Evolutionary conservation across 2,329 filamentous ascomycete species (phyloP), one percentile per base, ranked within the genome.

Genomic region (Pseudonectria foliicola): DNA sequence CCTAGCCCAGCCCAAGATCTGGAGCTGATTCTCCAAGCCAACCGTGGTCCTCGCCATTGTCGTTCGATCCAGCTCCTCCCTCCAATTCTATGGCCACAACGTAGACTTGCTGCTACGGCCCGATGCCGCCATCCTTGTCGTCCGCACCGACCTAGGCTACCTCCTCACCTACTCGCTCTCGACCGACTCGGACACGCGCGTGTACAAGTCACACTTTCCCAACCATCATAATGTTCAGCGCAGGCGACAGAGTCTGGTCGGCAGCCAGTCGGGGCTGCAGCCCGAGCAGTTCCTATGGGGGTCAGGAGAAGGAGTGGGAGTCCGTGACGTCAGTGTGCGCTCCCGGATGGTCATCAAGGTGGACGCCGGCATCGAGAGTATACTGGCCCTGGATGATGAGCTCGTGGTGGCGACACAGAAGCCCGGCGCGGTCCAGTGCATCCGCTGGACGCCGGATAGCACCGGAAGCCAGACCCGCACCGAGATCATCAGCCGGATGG

Each of bases 281-380:
- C 74, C 75, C 2, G 77, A 82, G 33, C 72, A 79, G 46, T 76
- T 82, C 32, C 57, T 83, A 10, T 77, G 83, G 60, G 85, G 85
- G 0, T 77, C 84, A 2, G 89, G 89, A 24, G 92, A 95, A 58
- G 85, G 85, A 8, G 74, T 74, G 31, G 86, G 86, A 4, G 80
- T 95, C 33, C 77, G 79, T 34, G 92, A 98, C 61, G 78, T 94
- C 37, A 94, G 83, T 50, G 73, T 98, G 31, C 83, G 87, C 10
- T 98, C 98, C 61, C 78, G 90, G 38, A 95, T 95, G 85, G 90
- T 95, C 11, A 96, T 98, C 54, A 93, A 94, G 57, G 87, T 98
- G 13, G 92, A 98, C 61, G 92, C 92, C 3, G 92, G 92, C 3
- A 95, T 98, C 49, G 80, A 81, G 48, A 85, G 81, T 52, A 87